A percentile compares a stretch with the other conserved stretches of the same genome.
phyloP scores from a whole-genome alignment of 352 stramenopile genomes.

The Blastocystis sp. region DNA sequence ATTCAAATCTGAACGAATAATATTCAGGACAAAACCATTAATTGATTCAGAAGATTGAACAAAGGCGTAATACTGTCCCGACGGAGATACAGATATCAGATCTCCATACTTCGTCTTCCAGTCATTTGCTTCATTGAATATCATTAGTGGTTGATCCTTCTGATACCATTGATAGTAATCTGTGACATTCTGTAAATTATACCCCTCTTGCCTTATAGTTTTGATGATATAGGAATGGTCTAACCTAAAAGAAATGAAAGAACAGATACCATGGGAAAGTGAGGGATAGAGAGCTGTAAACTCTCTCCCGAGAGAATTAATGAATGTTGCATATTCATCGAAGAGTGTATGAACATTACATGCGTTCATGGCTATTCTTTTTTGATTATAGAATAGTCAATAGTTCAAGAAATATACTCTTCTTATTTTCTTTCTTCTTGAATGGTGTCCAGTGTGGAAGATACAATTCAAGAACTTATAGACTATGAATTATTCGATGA shows the following conservation, averaged over 20 bases:
- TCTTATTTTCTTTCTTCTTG: not conserved
- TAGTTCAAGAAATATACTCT: no score
- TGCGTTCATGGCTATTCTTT: no score
- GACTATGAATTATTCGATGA: slow-evolving; percentile 42
- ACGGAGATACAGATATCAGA: not conserved
- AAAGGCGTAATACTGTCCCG: not conserved
- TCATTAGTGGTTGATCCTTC: not conserved
- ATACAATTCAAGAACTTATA: not conserved
- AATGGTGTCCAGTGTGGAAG: not conserved
- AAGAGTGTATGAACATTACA: no score
- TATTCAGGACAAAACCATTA: not conserved
- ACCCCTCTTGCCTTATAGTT: not conserved
- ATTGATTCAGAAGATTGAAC: not conserved
- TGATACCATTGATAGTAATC: not conserved
- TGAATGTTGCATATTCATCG: not conserved
- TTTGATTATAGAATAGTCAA: no score
- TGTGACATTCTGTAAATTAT: not conserved
- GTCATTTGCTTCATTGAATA: not conserved
- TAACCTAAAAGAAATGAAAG: not conserved
- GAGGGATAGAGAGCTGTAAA: not conserved
- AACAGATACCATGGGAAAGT: not conserved
- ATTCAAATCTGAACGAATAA: not conserved
- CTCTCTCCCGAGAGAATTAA: not conserved
- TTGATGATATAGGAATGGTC: not conserved
- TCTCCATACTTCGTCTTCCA: not conserved